Base-by-base conservation (phyloP, 2,329 filamentous ascomycete species). In the Monilinia aucupariae region DNA sequence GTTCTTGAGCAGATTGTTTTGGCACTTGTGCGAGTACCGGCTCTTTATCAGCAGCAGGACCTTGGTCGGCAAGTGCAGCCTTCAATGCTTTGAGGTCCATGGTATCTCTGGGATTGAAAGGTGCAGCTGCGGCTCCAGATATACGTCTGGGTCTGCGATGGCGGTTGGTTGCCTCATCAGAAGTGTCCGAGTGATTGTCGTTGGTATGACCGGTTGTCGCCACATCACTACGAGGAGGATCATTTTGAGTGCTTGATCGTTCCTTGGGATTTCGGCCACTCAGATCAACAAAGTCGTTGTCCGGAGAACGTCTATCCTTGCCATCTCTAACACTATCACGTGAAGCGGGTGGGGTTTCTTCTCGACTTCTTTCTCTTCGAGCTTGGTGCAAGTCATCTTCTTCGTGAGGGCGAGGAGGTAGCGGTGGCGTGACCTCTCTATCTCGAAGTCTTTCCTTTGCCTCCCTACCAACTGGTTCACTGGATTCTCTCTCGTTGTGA, bases 221-320 rank as follows among this genome's bases (percentile, higher is more conserved):
- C 8, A 61, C 48, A 25, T 48, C 59, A 47, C 70, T 68, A 48
- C 66, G 61, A 65, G 67, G 55, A 47, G 66, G 62, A 13, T 70
- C 69, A 50, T 68, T 66, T 34, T 63, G 76, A 8, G 77, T 74
- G 22, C 37, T n/a, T 20, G 76, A 73, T 0, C 75, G 72, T 48
- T 86, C 83, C 66, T 84, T 52, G 78, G 82, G 77, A n/a, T 76
- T 30, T 37, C 77, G 76, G 67, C 53, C 73, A 71, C 32, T 76
- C 70, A 63, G 65, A 64, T 73, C 69, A 25, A 69, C 47, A 30
- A 64, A 60, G 4, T 54, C 47, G 30, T 60, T 54, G 27, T 68
- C 58, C 32, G 67, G 59, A n/a, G 67, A 66, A 17, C 53, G 61
- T 32, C 65, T 61, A 1, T 64, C 64, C 48, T 62, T 61, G 17